Base-by-base conservation (phyloP, 768 basidiomycete genomes). In the Rhodotorula kratochvilovae region DNA sequence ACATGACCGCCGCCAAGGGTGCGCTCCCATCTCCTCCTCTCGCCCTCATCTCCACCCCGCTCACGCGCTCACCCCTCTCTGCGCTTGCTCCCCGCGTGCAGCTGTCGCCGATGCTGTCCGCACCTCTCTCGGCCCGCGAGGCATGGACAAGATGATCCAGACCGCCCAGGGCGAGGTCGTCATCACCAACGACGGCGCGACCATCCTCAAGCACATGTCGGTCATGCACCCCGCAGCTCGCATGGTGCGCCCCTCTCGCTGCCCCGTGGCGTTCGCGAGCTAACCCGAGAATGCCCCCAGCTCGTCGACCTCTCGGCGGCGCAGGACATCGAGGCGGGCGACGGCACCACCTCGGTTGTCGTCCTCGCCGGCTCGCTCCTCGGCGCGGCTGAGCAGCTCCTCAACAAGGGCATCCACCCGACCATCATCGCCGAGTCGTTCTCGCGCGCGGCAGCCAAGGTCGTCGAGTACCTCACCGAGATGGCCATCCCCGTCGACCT, bases 131-230 rank as follows among this genome's bases (percentile, higher is more conserved):
- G 95, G 95, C 23, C 95, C 95, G 58, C 88, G 90, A 81, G 95
- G 95, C 72, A 99, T 99, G 95, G 95, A 98, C 83, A 98, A 98
- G 85, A 98, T 98, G 95, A 95, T 90, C 48, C 63, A 70, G 55
- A 75, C 70, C 1, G 67, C 83, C 66, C 92, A 92, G 81, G 94
- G 94, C 71, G 95, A 99, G 80, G 92, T 95, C 27, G 90, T 98
- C 77, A 91, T 99, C 76, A 98, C 96, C 16, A 99, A 99, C 80
- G 96, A 99, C 81, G 96, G 96, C 29, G 96, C 96, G 13, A 99
- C 96, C 19, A 99, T 99, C 76, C 83, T 99, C 66, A 91, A 92
- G 76, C 81, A 82, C 77, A 71, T 76, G 76, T 92, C 95, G 77
- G 96, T 95, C 29, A 82, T 98, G 61, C 96, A 99, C 81, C 96